phyloP scores from a whole-genome alignment of 257 asterid species.

The Solanum neorickii region DNA sequence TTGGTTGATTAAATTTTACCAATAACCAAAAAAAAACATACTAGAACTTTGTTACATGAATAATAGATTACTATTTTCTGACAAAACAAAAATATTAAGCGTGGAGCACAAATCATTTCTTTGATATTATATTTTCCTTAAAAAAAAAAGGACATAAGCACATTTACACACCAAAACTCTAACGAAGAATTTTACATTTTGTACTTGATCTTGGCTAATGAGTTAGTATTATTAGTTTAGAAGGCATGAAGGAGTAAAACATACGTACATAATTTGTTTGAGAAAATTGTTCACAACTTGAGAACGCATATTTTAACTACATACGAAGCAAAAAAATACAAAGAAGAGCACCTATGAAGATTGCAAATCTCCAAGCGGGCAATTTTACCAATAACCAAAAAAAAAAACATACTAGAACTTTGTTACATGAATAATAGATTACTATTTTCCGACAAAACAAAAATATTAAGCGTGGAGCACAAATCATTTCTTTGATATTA shows the following conservation, averaged over 20 bases:
- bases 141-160: no score
- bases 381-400: no score
- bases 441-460: no score
- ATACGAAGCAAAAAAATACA: neutral
- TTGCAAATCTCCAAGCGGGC: constrained; percentile 51
- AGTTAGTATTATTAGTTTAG: neutral
- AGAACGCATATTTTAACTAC: neutral
- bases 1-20: neutral
- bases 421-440: no score
- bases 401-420: no score
- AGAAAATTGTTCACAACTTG: neutral
- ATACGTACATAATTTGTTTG: neutral
- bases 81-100: neutral
- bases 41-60: neutral
- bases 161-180: neutral
- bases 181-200: neutral
- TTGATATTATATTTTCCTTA: neutral
- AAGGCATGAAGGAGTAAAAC: neutral
- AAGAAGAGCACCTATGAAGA: constrained; percentile 27
- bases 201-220: neutral
- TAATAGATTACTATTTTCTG: neutral
- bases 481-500: no score
- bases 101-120: neutral
- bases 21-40: neutral
- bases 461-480: no score